Base-by-base conservation (phyloP, 2,329 filamentous ascomycete species). In the Xylariaceae sp. region DNA sequence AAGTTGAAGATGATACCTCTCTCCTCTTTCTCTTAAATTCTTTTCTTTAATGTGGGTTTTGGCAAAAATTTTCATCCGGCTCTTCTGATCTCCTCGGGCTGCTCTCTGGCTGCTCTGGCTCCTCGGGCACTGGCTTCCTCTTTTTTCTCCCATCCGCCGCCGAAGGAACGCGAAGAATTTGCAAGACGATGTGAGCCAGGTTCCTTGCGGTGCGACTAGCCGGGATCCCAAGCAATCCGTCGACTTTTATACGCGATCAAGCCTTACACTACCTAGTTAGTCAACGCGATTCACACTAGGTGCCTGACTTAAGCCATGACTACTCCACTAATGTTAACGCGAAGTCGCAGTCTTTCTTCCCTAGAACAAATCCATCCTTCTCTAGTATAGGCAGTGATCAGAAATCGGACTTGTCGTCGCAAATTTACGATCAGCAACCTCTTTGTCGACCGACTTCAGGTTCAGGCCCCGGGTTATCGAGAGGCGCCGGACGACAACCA, bases 351-450 rank as follows among this genome's bases (percentile, higher is more conserved):
- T 30, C 17, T 23, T 49, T 49, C 8, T 47, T 50, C 4, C 8
- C 17, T 35, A 34, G 11, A 17, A 23, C 48, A 34, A 50, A 50
- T 50, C 5, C 9, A 13, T 13, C 37, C 37, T 13, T 42, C 9
- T 8, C 37, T 42, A 42, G 9, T 30, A 5, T 30, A 30, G 23
- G 23, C 23, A 30, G 23, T 30, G 23, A 30, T 30, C 23, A 30
- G 23, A 30, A 30, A 30, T 30, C 23, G 23, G 23, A 30, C 5
- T 42, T 10, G 37, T 42, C 37, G 58, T 37, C 53, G 59, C 59
- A 61, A 57, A 61, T 55, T 57, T 59, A 58, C 58, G 55, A 56
- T 55, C 52, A 53, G 51, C 49, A 48, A 39, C n/a, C 47, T 48
- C 17, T 50, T 30, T 51, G 51, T 35, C 17, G 9, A 6, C 23